Evolutionary conservation across 2,329 filamentous ascomycete species (phyloP).

Genomic region (Alternaria longipes): DNA sequence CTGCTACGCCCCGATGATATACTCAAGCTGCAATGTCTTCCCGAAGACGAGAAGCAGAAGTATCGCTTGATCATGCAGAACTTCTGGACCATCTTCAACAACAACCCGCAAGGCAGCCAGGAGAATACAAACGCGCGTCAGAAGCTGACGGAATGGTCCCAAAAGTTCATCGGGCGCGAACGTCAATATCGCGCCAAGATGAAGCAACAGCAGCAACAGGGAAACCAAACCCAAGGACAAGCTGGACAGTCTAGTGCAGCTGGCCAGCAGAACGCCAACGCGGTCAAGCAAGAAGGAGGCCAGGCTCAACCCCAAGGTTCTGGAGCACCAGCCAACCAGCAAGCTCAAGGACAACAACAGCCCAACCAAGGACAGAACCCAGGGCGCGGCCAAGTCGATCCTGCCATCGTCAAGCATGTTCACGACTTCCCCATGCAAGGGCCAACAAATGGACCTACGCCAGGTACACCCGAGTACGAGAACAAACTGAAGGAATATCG

Average conservation of each 20-base stretch:
- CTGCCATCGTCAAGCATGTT: slow-evolving; percentile 50
- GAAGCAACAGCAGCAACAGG: slow-evolving; percentile 34
- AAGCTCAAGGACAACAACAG: slow-evolving; percentile 23
- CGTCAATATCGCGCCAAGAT: slow-evolving; percentile 54
- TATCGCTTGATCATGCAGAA: slow-evolving; percentile 64
- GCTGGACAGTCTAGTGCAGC: slow-evolving; percentile 36
- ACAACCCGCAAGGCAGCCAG: slow-evolving; percentile 57
- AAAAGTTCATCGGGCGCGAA: slow-evolving; percentile 60
- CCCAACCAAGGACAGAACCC: slow-evolving; percentile 21
- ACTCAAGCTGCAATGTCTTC: slow-evolving; percentile 53
- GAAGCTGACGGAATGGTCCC: slow-evolving; percentile 62
- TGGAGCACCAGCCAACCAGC: slow-evolving; percentile 14
- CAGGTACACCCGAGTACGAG: slow-evolving; percentile 49
- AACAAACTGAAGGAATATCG: slow-evolving; percentile 48
- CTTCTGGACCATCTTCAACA: slow-evolving; percentile 64
- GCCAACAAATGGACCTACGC: slow-evolving; percentile 37
- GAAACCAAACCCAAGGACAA: slow-evolving; percentile 32
- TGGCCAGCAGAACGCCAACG: slow-evolving; percentile 44
- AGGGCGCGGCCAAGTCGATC: slow-evolving; percentile 30
- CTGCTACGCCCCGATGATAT: slow-evolving; percentile 49
- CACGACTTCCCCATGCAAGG: slow-evolving; percentile 46
- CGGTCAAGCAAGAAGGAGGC: slow-evolving; percentile 31
- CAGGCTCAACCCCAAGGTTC: slow-evolving; percentile 16
- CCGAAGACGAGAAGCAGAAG: slow-evolving; percentile 63
- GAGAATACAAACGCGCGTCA: slow-evolving; percentile 61